Base-by-base conservation (phyloP, 1,284 basidiomycete species). In the Tetrapyrgos nigripes region DNA sequence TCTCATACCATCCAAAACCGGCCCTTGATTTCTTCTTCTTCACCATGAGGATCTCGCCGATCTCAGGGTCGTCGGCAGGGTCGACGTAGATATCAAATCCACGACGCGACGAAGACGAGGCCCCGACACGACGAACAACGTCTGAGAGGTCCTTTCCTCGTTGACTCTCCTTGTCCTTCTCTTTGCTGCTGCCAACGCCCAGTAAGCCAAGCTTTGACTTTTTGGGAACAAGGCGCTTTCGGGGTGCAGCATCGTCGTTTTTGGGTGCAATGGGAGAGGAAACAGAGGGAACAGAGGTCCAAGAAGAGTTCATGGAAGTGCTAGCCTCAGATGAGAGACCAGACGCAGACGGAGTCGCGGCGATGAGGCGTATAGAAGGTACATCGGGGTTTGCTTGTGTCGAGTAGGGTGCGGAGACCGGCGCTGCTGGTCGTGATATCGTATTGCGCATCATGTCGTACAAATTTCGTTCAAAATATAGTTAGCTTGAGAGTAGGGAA, bases 11-110 rank as follows among this genome's bases (percentile, higher is more conserved):
- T 89, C 82, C 57, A 93, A n/a, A 71, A 2, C 76, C 85, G 0
- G 79, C 79, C 1, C 91, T 76, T 3, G 84, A 85, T 69, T 91
- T 92, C 78, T 87, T 87, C 82, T 91, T 92, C 84, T 90, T 89
- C 49, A 93, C 84, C 66, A 93, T 78, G 23, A 91, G 68, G 33
- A 91, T 83, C 60, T 90, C 88, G 4, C 83, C 88, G 31, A 88
- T 76, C 11, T 90, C 88, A 0, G 83, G 82, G 62, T 89, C 88
- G 19, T 82, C 76, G 1, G 79, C 73, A 1, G 87, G 85, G 66
- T 92, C 89, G 9, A 92, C 87, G 65, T 87, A 90, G 55, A 92
- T 89, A 64, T 91, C 88, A 65, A 89, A 88, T 26, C 72, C 73
- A 11, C 73, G 76, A 1, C 75, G 70, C 4, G 81, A 80, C 43